A percentile compares a stretch with the other conserved stretches of the same genome.
These are phyloP conservation scores for Arthrinium puccinioides DNA, from an alignment of 2,329 filamentous ascomycete genomes.

Conservation along the genomic window DNA sequence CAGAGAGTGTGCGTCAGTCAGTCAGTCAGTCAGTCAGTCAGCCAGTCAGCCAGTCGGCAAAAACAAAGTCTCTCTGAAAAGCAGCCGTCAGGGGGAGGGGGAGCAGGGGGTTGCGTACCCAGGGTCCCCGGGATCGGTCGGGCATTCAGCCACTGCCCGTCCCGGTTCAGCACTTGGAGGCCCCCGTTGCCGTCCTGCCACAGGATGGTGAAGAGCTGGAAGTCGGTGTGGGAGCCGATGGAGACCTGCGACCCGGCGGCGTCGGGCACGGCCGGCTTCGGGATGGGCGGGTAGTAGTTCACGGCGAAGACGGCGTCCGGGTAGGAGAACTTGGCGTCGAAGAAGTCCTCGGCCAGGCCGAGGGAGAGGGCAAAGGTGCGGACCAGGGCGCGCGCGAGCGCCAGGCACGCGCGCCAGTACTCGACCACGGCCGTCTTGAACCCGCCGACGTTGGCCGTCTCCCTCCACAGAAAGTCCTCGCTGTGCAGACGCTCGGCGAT, in stretches of 20 bases:
- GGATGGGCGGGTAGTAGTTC: conserved; percentile 33
- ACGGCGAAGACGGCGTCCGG: conserved; percentile 26
- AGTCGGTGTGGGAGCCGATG: conserved; percentile 40
- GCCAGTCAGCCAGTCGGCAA: no score
- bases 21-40: no score
- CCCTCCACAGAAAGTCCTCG: conserved; percentile 18
- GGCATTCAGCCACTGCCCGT: conserved; percentile 36
- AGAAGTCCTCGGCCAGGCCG: conserved; percentile 29
- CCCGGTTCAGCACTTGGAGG: conserved; percentile 36
- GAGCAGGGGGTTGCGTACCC: no score
- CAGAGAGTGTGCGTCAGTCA: no score
- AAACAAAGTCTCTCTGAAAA: no score
- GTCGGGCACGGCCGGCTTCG: conserved; percentile 5
- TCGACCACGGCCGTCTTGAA: conserved; percentile 27
- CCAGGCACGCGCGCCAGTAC: conserved; percentile 27
- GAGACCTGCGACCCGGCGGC: conserved; percentile 11
- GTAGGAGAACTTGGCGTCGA: conserved; percentile 25
- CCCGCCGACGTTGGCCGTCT: conserved; percentile 19
- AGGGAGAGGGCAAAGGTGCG: conserved; percentile 32
- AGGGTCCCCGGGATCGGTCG: conserved; percentile 32
- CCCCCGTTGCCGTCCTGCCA: conserved; percentile 35
- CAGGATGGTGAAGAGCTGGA: conserved; percentile 40
- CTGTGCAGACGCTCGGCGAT: not conserved
- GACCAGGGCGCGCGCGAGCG: conserved; percentile 28
- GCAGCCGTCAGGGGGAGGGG: no score